Base-by-base conservation (phyloP, 176 grass and related monocot species). In the Eragrostis curvula region DNA sequence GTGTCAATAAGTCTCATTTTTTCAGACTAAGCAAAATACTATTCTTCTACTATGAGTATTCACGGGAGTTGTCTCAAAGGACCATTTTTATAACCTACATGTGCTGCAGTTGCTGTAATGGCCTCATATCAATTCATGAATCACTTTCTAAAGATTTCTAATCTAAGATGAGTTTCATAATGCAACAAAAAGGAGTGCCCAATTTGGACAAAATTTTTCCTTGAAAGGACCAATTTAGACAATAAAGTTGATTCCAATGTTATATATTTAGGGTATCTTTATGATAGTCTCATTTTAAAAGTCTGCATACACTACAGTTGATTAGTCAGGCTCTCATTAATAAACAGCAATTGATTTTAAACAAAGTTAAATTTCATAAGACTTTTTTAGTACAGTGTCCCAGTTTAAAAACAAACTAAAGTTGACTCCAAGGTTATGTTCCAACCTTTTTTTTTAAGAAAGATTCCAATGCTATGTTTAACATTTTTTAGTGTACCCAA, bases 401-500 rank as follows among this genome's bases (percentile, higher is more conserved):
- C 16, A 65, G 4, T 5, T 41, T 66, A 66, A 4, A 20, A 47
- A 65, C 57, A 72, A 61, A 28, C 12, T 6, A 47, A 53, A 15
- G 29, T 79, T 41, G 20, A 63, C 23, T 39, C 21, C 3, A 13
- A 44, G 48, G 48, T 13, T 66, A 29, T 16, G 44, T 36, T 36
- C 32, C 32, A 36, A 36, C 32, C 32, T 4, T 4, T 36, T 36
- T 4, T 36, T 36, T 36, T 36, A 2, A 36, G 32, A 36, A 36
- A 36, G 32, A 36, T 36, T 36, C 32, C 4, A 36, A 36, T 36
- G 32, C 32, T 4, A 4, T 36, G 32, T 63, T 48, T 78, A 56
- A 42, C 67, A 77, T 88, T 66, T 39, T 48, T 58, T 42, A 29
- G 14, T 64, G 58, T 83, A 40, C 12, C 77, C 69, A 80, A 46